Evolutionary conservation across 345 rosid species (phyloP).

Genomic region (Garcia nutans): DNA sequence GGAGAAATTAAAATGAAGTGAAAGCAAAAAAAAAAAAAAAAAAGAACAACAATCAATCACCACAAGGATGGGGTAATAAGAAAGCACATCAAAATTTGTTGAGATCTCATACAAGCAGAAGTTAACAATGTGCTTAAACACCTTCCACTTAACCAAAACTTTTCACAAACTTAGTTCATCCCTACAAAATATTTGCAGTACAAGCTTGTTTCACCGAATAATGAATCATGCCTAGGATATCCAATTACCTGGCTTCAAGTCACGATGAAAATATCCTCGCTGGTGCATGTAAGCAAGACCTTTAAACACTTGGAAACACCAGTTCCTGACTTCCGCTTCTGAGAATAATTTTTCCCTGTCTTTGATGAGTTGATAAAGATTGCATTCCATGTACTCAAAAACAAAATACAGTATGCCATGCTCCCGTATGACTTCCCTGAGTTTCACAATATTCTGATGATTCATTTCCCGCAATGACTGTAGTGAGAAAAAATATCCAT

Average conservation of each 20-base stretch:
- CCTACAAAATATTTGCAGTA: background rate
- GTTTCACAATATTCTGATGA: constrained; percentile 95
- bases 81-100: background rate
- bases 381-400: constrained; percentile 95
- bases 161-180: background rate
- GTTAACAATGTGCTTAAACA: background rate
- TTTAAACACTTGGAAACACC: constrained; percentile 97
- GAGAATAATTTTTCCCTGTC: constrained; percentile 68
- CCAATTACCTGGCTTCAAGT: constrained; percentile 91
- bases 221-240: no score
- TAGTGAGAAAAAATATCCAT: background rate
- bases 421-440: constrained; percentile 94
- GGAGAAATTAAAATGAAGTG: no score
- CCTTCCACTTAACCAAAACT: background rate
- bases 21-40: background rate
- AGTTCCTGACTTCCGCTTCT: constrained; percentile 76
- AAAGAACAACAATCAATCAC: background rate
- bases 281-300: constrained; percentile 95
- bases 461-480: constrained; percentile 79
- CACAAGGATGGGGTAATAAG: no score
- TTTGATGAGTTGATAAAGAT: constrained; percentile 90
- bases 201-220: background rate
- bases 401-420: constrained; percentile 79
- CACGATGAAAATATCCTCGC: constrained; percentile 95
- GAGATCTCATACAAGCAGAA: no score